Evolutionary conservation across 371 early-diverging fungal genomes (phyloP).

Genomic region (Syncephalastrum racemosum): DNA sequence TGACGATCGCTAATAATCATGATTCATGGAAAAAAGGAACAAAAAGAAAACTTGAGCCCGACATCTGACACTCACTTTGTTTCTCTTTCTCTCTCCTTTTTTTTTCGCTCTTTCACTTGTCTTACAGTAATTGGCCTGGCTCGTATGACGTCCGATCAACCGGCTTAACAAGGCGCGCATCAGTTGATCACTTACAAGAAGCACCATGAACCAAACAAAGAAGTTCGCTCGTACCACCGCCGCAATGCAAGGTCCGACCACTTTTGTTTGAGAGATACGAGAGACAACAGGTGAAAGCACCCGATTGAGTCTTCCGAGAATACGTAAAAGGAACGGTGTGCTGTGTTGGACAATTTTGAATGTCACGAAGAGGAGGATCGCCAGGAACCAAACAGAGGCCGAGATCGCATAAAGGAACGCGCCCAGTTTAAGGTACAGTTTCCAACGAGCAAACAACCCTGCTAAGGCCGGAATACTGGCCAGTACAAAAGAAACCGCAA

Average conservation of each 20-base stretch:
- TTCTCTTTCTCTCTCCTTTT: too few relatives aligned
- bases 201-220: conserved; percentile 35
- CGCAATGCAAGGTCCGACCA: conserved; percentile 33
- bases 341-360: conserved; percentile 39
- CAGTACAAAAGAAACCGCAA: conserved; percentile 6
- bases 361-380: conserved; percentile 27
- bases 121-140: conserved; percentile 33
- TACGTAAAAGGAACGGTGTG: conserved; percentile 25
- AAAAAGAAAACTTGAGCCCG: background rate
- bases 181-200: conserved; percentile 40
- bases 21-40: background rate
- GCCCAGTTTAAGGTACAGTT: conserved; percentile 3
- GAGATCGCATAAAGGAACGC: conserved; percentile 23
- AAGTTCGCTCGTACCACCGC: conserved; percentile 32
- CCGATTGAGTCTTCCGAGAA: conserved; percentile 23
- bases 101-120: conserved; percentile 12
- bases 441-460: conserved; percentile 12
- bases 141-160: conserved; percentile 35
- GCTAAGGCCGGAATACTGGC: conserved; percentile 12
- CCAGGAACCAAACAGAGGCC: conserved; percentile 23
- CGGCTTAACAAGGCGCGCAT: conserved; percentile 32
- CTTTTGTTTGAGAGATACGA: conserved; percentile 20
- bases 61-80: background rate
- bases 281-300: conserved; percentile 28
- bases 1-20: conserved; percentile 28